Evolutionary conservation across 2,329 filamentous ascomycete genomes (phyloP).

Genomic region (Madurella mycetomatis): DNA sequence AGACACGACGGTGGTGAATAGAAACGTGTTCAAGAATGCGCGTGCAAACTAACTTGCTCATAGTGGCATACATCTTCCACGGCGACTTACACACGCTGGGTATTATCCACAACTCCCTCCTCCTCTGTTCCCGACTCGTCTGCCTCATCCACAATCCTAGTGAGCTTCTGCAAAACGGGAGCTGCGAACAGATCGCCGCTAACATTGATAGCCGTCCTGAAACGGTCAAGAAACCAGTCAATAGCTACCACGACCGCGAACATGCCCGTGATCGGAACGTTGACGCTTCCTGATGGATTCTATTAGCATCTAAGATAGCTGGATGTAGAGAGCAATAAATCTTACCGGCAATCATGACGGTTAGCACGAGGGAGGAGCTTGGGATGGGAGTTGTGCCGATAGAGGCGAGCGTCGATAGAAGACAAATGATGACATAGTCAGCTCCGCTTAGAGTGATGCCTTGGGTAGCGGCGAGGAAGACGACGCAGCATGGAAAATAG

Average conservation of each 20-base stretch:
- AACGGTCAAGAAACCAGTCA: slow-evolving; percentile 54
- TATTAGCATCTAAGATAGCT: too few relatives aligned
- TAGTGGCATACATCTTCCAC: too few relatives aligned
- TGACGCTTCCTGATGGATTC: slow-evolving; percentile 24
- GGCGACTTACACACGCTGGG: too few relatives aligned
- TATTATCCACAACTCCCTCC: too few relatives aligned
- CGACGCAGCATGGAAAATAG: slow-evolving; percentile 50
- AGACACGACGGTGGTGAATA: too few relatives aligned
- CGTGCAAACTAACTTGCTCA: too few relatives aligned
- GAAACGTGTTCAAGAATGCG: too few relatives aligned
- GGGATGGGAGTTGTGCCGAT: slow-evolving; percentile 53
- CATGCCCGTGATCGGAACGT: slow-evolving; percentile 38
- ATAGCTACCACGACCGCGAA: slow-evolving; percentile 45
- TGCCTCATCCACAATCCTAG: slow-evolving; percentile 29
- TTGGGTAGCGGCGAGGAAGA: slow-evolving; percentile 49
- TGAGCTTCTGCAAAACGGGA: slow-evolving; percentile 36
- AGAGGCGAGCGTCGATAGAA: slow-evolving; percentile 47
- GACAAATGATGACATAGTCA: slow-evolving; percentile 46
- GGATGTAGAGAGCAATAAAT: slow-evolving; percentile 21
- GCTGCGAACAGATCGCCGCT: slow-evolving; percentile 47
- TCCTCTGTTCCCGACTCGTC: too few relatives aligned
- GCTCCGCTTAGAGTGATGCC: slow-evolving; percentile 38
- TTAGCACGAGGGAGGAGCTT: slow-evolving; percentile 46
- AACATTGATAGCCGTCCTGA: slow-evolving; percentile 49
- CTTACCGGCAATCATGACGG: slow-evolving; percentile 45